Evolutionary conservation across 2,329 filamentous ascomycete genomes (phyloP).

Genomic region (Aspergillus quadricinctus): DNA sequence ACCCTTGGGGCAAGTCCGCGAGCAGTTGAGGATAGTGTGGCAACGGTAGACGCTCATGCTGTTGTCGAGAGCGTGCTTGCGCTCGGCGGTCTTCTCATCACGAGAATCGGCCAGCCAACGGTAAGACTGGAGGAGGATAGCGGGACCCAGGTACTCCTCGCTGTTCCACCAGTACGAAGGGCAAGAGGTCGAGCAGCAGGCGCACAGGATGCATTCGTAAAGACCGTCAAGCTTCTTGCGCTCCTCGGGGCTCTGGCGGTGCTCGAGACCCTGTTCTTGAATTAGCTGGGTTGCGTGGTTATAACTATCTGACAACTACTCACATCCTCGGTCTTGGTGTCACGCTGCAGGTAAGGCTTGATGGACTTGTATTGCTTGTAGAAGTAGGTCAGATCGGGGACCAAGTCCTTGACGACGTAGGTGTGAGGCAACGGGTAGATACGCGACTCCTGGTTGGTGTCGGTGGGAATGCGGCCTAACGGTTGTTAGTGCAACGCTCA

Average conservation of each 20-base stretch:
- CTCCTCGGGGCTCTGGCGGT: slow-evolving; percentile 84
- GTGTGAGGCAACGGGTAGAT: slow-evolving; percentile 98
- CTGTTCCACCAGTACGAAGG: slow-evolving; percentile 99
- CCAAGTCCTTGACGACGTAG: slow-evolving; percentile 98
- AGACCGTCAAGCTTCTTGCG: slow-evolving; percentile 95
- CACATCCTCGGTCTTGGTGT: slow-evolving; percentile 79
- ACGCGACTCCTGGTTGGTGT: slow-evolving; percentile 75
- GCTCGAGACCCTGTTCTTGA: slow-evolving; percentile 70
- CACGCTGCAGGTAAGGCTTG: slow-evolving; percentile 94
- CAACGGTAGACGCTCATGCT: slow-evolving; percentile 98
- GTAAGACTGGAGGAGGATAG: slow-evolving; percentile 95
- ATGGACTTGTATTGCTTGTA: slow-evolving; percentile 99
- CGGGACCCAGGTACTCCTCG: slow-evolving; percentile 96
- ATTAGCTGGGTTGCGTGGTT: neutral
- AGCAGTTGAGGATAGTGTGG: slow-evolving; percentile 99
- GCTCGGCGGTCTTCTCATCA: slow-evolving; percentile 82
- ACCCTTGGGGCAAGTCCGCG: slow-evolving; percentile 95
- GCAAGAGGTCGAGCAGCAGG: slow-evolving; percentile 98
- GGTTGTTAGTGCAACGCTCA: slow-evolving; percentile 3
- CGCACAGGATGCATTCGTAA: slow-evolving; percentile 99
- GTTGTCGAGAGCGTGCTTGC: slow-evolving; percentile 91
- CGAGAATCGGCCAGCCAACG: slow-evolving; percentile 93
- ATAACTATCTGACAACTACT: slow-evolving; percentile 36
- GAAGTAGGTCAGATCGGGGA: slow-evolving; percentile 95
- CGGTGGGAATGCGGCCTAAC: slow-evolving; percentile 85